phyloP scores from a whole-genome alignment of 345 rosid species.

The Hirschfeldia incana region DNA sequence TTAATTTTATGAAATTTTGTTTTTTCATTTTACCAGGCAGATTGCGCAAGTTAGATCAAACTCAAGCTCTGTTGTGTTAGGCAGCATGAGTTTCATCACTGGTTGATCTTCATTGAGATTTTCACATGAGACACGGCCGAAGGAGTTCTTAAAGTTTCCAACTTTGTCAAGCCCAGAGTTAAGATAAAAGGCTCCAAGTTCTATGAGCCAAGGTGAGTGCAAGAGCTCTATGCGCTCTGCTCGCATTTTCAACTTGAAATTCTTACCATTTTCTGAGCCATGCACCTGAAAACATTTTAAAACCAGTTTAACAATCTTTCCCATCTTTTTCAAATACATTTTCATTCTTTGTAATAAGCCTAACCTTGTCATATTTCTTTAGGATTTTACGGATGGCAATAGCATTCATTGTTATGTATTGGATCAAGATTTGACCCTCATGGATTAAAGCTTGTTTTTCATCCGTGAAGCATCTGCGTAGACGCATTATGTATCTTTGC shows the following conservation, averaged over 20 bases:
- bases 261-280: constrained; percentile 75
- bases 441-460: constrained; percentile 58
- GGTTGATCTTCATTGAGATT: constrained; percentile 50
- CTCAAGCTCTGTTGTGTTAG: constrained; percentile 65
- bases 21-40: constrained; percentile 57
- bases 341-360: not conserved
- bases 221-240: constrained; percentile 82
- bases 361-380: constrained; percentile 91
- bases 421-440: constrained; percentile 76
- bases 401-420: constrained; percentile 80
- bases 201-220: constrained; percentile 96
- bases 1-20: not conserved
- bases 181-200: constrained; percentile 84
- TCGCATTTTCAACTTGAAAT: constrained; percentile 78
- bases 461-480: constrained; percentile 64
- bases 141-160: constrained; percentile 46
- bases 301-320: not conserved
- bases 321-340: not conserved
- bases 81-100: constrained; percentile 60
- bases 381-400: constrained; percentile 86
- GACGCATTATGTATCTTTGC: constrained; percentile 55
- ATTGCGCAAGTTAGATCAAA: constrained; percentile 78
- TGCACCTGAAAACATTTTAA: constrained; percentile 56
- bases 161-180: constrained; percentile 58
- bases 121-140: constrained; percentile 60